phyloP scores from a whole-genome alignment of 75 land plant species.

The Larix kaempferi region DNA sequence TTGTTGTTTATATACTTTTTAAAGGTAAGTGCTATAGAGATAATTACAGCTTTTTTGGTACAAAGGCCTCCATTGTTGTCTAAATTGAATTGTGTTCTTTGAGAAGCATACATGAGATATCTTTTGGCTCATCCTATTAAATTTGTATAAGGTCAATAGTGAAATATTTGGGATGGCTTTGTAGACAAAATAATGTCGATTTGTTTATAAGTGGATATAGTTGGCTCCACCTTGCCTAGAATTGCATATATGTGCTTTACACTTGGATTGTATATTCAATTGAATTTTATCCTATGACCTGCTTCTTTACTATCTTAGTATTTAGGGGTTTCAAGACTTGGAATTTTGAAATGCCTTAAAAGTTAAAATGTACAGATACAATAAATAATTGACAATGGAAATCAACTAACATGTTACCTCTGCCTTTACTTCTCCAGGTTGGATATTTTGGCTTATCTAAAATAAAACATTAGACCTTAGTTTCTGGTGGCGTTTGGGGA shows the following conservation, averaged over 20 bases:
- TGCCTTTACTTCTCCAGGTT: constrained; percentile 35
- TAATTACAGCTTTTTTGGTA: constrained; percentile 77
- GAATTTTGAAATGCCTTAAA: not conserved
- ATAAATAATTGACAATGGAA: not conserved
- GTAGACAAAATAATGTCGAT: too few species aligned
- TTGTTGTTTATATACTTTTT: constrained; percentile 86
- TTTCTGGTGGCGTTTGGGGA: constrained; percentile 75
- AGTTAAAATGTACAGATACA: not conserved
- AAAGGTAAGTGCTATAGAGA: constrained; percentile 67
- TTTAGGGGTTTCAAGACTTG: not conserved
- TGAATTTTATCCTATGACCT: not conserved
- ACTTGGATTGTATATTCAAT: not conserved
- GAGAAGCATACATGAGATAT: constrained; percentile 48
- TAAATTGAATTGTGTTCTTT: constrained; percentile 63
- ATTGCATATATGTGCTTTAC: too few species aligned
- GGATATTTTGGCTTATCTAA: constrained; percentile 94
- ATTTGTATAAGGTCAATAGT: not conserved
- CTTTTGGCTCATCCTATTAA: not conserved
- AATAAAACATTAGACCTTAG: constrained; percentile 81
- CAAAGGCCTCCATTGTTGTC: constrained; percentile 71
- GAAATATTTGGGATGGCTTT: too few species aligned
- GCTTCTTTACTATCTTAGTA: not conserved
- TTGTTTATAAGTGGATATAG: too few species aligned
- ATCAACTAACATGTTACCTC: too few species aligned
- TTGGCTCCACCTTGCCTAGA: too few species aligned